These are phyloP conservation scores for Xanthoparmelia taractica DNA, from an alignment of 495 filamentous ascomycete genomes.

Conservation along the genomic window DNA sequence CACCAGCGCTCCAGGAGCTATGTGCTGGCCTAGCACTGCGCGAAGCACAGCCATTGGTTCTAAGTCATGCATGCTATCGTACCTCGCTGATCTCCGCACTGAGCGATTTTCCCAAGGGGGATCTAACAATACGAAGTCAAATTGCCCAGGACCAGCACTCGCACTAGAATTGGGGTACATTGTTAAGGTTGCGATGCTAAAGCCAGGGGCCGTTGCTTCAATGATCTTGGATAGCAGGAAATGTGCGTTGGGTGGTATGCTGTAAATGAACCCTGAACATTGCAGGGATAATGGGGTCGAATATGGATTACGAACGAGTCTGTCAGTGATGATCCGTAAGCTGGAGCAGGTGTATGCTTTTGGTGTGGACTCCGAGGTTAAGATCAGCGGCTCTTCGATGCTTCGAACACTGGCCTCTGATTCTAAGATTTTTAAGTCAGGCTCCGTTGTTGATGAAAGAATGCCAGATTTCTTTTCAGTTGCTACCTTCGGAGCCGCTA, in stretches of 20 bases:
- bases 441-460: background rate
- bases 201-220: constrained; percentile 19
- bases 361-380: constrained; percentile 29
- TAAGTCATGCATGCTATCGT: constrained; percentile 44
- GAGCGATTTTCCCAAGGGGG: constrained; percentile 95
- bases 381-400: constrained; percentile 20
- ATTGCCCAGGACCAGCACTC: constrained; percentile 35
- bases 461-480: background rate
- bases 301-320: constrained; percentile 27
- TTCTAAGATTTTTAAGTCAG: constrained; percentile 30
- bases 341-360: constrained; percentile 28
- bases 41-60: constrained; percentile 39
- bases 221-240: constrained; percentile 40
- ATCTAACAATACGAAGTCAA: constrained; percentile 78
- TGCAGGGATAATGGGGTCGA: constrained; percentile 19
- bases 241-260: constrained; percentile 45
- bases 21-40: constrained; percentile 48
- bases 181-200: constrained; percentile 23
- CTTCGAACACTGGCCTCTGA: constrained; percentile 28
- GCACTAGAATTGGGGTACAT: constrained; percentile 18
- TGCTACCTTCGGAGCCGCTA: background rate
- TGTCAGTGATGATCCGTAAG: constrained; percentile 26
- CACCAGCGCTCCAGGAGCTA: constrained; percentile 49
- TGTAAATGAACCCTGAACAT: constrained; percentile 30
- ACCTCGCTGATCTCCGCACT: constrained; percentile 60